A percentile compares a stretch with the other conserved stretches of the same genome.
These are phyloP conservation scores for Triticum turgidum DNA, from an alignment of 176 grass and related monocot species.

Conservation along the genomic window DNA sequence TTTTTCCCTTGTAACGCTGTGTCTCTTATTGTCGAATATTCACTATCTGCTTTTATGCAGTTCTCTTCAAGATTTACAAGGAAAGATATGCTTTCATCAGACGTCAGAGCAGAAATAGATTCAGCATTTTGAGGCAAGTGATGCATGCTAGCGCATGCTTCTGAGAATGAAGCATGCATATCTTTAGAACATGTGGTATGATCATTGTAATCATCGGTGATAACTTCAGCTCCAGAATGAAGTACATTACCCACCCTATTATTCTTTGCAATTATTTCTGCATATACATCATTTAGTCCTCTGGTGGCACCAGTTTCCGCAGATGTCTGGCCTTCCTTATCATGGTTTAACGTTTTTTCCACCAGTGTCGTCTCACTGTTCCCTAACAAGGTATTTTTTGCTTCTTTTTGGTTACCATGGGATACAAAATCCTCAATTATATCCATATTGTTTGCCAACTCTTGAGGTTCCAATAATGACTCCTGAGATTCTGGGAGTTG, in stretches of 20 bases:
- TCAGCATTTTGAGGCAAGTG: conserved; percentile 29
- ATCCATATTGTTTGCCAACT: conserved; percentile 33
- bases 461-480: conserved; percentile 12
- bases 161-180: conserved; percentile 31
- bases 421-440: conserved; percentile 8
- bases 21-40: background rate
- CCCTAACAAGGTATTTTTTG: conserved; percentile 23
- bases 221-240: conserved; percentile 40
- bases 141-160: conserved; percentile 23
- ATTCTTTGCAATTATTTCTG: conserved; percentile 36
- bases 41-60: conserved; percentile 22
- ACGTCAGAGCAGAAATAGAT: background rate
- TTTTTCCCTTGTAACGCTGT: conserved; percentile 29
- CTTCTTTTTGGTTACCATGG: conserved; percentile 18
- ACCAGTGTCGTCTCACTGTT: conserved; percentile 28
- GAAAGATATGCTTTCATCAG: conserved; percentile 25
- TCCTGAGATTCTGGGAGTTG: conserved; percentile 37
- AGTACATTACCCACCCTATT: background rate
- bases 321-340: conserved; percentile 18
- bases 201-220: conserved; percentile 18
- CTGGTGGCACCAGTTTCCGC: background rate
- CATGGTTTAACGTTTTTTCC: conserved; percentile 33
- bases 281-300: conserved; percentile 25
- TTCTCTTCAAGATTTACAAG: conserved; percentile 32
- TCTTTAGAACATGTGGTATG: conserved; percentile 23